Evolutionary conservation across 805 yeast species (phyloP), one percentile per base, ranked within the genome.

Genomic region (Metschnikowia chrysomelidarum): DNA sequence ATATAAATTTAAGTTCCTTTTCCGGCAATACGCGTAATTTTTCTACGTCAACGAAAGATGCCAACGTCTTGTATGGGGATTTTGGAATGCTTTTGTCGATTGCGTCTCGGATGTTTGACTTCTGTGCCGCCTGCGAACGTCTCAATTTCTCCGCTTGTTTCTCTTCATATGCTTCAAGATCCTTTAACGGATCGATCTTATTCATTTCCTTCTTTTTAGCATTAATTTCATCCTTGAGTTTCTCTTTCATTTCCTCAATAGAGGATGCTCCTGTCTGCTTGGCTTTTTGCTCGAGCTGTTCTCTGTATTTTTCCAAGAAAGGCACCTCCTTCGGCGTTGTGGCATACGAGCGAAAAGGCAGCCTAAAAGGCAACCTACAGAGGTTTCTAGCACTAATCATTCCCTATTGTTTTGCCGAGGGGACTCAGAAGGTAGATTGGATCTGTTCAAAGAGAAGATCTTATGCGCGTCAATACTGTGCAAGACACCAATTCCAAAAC

Each of bases 1-100:
- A 93, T 13, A 93, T 63, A 49, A 75, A 72, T 50, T 85, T 94
- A 33, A 91, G 66, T 50, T 87, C 94, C 43, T 73, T 69, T 3
- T 57, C 49, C 0, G 76, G 72, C 34, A 89, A 71, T 4, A 66
- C 70, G 31, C 60, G 41, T 30, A 87, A 47, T 56, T 87, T 89
- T 1, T 74, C 83, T 6, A 78, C 67, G 36, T 86, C 88, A 25
- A 93, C 58, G 57, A 68, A 91, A 1, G 89, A 77, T 28, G 73
- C 68, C 34, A 93, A 65, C 0, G 86, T 79, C 60, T 87, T 87
- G 61, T 72, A 85, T 4, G 91, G 87, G 8, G 53, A 40, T 27
- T 50, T 34, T 17, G 73, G 57, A 42, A 65, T 34, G 56, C 57
- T 53, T 27, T 62, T 52, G 17, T 56, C 57, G 13, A 65, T 53